Evolutionary conservation across 371 early-diverging fungal species (phyloP), one percentile per base, ranked within the genome.

Genomic region (Apophysomyces variabilis): DNA sequence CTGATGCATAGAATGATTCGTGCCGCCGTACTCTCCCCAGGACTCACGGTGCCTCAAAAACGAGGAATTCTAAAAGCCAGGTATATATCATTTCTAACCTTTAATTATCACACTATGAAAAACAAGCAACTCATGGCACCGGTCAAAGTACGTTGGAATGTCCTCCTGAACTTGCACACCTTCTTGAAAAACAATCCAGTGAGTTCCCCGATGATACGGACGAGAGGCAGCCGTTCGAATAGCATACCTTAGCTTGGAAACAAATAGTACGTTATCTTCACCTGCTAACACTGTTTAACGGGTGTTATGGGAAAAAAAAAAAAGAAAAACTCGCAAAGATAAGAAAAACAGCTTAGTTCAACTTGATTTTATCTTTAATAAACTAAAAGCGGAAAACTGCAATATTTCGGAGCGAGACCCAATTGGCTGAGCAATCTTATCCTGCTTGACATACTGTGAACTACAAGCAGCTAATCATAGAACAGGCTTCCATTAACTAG

Each of bases 41-140:
- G 83, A 0, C 85, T 89, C 54, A 90, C 89, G 0, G 85, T 89
- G 46, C 79, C 82, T 38, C 90, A 90, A 65, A 89, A 90, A 66
- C 62, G 54, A 21, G 74, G 67, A n/a, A 66, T 74, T 7, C 68
- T 74, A 2, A 62, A 47, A 39, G 70, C 74, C 2, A 54, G 68
- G 74, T 70, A 66, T 43, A 18, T 16, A 41, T 43, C 3, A 16
- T 41, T 21, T 5, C 43, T n/a, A 41, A 5, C 44, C 38, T 4
- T 60, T 35, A 41, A 41, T 9, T 61, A 8, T 8, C 32, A 45
- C 32, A 26, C 32, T 26, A 26, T 26, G 32, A 26, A 26, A 26
- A 26, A 45, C n/a, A 18, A 47, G 47, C 9, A n/a, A 21, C 54
- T 50, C 54, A 50, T 21, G 21, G 8, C 9, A 50, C 21, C 21